Percentiles rank a stretch among this genome's conserved stretches.
These are phyloP conservation scores for Lactarius indigo DNA, from an alignment of 768 basidiomycete genomes.

Conservation along the genomic window DNA sequence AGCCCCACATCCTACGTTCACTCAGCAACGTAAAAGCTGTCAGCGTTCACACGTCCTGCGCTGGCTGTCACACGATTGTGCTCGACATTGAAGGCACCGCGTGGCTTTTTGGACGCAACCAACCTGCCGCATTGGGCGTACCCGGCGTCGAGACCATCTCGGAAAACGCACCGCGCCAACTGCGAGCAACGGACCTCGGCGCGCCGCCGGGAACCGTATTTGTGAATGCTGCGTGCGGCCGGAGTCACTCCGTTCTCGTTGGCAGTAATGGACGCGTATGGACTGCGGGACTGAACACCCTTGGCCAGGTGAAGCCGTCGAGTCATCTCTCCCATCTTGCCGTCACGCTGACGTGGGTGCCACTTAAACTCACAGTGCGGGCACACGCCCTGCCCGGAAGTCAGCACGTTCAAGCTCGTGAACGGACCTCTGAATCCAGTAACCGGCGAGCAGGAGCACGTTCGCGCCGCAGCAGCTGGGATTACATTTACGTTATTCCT, in stretches of 20 bases:
- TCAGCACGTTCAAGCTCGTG: slow-evolving; percentile 62
- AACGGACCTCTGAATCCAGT: slow-evolving; percentile 41
- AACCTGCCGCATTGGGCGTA: slow-evolving; percentile 62
- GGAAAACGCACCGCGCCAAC: slow-evolving; percentile 66
- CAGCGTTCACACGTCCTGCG: slow-evolving; percentile 74
- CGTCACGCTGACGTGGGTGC: neutral
- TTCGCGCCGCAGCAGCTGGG: slow-evolving; percentile 75
- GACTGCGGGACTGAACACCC: slow-evolving; percentile 76
- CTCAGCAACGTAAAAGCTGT: slow-evolving; percentile 72
- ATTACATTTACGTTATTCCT: slow-evolving; percentile 81
- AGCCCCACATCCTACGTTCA: slow-evolving; percentile 87
- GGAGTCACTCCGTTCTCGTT: slow-evolving; percentile 79
- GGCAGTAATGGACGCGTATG: slow-evolving; percentile 79
- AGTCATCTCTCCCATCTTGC: neutral
- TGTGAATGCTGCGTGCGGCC: slow-evolving; percentile 79
- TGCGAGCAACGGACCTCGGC: slow-evolving; percentile 60
- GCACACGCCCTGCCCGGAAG: slow-evolving; percentile 46
- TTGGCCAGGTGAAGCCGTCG: slow-evolving; percentile 61
- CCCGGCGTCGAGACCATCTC: slow-evolving; percentile 50
- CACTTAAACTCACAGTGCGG: slow-evolving; percentile 14
- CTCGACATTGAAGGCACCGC: slow-evolving; percentile 75
- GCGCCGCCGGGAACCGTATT: slow-evolving; percentile 51
- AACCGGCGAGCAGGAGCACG: slow-evolving; percentile 58
- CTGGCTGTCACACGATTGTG: slow-evolving; percentile 70
- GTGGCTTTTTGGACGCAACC: slow-evolving; percentile 89